These are phyloP conservation scores for Fusarium sp. DNA, from an alignment of 2,329 filamentous ascomycete genomes.

Conservation along the genomic window DNA sequence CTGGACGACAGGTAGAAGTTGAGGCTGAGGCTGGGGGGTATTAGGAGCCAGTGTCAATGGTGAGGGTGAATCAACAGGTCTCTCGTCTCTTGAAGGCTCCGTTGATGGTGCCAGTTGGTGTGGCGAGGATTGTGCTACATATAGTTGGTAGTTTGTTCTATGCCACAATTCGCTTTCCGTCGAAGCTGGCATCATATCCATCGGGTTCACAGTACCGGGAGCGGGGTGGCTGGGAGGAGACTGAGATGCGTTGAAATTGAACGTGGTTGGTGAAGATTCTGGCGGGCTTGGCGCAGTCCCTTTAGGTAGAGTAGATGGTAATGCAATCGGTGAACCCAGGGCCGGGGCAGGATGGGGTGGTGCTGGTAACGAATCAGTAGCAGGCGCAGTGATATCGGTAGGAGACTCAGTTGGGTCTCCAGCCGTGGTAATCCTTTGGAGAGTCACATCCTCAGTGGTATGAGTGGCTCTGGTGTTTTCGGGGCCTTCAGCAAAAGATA, in stretches of 20 bases:
- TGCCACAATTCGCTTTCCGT: conserved; percentile 55
- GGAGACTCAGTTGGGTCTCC: conserved; percentile 49
- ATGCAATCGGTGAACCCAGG: conserved; percentile 41
- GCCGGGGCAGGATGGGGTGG: conserved; percentile 24
- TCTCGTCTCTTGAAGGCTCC: conserved; percentile 26
- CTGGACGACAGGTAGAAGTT: conserved; percentile 44
- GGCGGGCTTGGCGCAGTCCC: conserved; percentile 43
- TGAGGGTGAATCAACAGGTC: conserved; percentile 43
- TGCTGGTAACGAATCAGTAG: conserved; percentile 26
- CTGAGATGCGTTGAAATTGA: conserved; percentile 44
- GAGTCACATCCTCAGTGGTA: conserved; percentile 28
- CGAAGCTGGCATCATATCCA: conserved; percentile 63
- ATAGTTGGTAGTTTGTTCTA: conserved; percentile 53
- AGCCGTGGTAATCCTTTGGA: conserved; percentile 43
- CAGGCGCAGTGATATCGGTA: conserved; percentile 44
- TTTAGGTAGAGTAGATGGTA: conserved; percentile 31
- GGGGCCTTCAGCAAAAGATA: conserved; percentile 30
- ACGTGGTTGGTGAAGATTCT: conserved; percentile 42
- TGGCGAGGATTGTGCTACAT: conserved; percentile 45
- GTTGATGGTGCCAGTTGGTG: conserved; percentile 27
- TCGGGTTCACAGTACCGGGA: conserved; percentile 64
- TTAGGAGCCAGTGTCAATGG: conserved; percentile 42
- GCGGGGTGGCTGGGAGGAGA: conserved; percentile 52
- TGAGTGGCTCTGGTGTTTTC: conserved; percentile 19
- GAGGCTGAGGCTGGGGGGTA: conserved; percentile 32